Evolutionary conservation across 129 eudicot genomes (phyloP).

Genomic region (Smallanthus sonchifolius): DNA sequence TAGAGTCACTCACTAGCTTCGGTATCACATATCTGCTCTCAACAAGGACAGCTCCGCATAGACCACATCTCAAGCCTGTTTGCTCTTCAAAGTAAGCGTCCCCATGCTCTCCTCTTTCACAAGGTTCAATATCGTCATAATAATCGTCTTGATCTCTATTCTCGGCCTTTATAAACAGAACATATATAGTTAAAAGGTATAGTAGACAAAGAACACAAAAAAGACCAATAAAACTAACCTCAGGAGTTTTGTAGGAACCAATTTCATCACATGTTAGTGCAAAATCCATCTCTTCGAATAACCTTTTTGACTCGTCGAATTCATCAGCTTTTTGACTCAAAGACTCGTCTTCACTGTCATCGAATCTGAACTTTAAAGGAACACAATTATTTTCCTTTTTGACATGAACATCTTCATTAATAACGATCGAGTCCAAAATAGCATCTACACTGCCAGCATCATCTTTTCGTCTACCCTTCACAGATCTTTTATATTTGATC

Average conservation of each 20-base stretch:
- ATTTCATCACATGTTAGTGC: slow-evolving; percentile 22
- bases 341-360: slow-evolving; percentile 31
- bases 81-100: slow-evolving; percentile 39
- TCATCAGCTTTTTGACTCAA: slow-evolving; percentile 21
- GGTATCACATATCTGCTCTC: slow-evolving; percentile 42
- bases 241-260: slow-evolving; percentile 11
- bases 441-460: slow-evolving; percentile 11
- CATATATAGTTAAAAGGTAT: background rate
- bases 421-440: slow-evolving; percentile 18
- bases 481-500: background rate
- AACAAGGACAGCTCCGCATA: slow-evolving; percentile 32
- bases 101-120: slow-evolving; percentile 37
- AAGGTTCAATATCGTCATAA: background rate
- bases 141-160: background rate
- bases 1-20: slow-evolving; percentile 36
- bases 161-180: slow-evolving; percentile 25
- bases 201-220: background rate
- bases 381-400: background rate
- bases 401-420: background rate
- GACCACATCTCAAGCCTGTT: slow-evolving; percentile 39
- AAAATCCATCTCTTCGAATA: slow-evolving; percentile 33
- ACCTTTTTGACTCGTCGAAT: background rate
- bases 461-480: background rate
- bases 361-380: slow-evolving; percentile 41
- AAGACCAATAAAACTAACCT: slow-evolving; percentile 15